These are phyloP conservation scores for Mortierella sp. DNA, from an alignment of 371 early-diverging fungal genomes.

Conservation along the genomic window DNA sequence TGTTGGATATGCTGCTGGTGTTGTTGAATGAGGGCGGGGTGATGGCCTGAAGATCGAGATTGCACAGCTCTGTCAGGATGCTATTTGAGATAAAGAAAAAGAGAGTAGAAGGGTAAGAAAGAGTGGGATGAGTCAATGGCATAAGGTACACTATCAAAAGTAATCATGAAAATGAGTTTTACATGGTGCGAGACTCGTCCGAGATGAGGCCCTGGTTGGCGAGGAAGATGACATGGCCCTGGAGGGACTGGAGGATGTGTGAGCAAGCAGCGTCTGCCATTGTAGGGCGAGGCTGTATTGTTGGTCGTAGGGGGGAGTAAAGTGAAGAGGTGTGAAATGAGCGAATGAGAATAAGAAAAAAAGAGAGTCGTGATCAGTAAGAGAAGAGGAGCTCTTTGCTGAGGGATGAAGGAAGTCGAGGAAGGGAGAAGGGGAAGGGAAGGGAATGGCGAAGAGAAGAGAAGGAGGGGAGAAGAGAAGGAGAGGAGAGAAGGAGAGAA, in stretches of 20 bases:
- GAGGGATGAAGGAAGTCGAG: too few relatives aligned
- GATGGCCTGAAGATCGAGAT: slow-evolving; percentile 33
- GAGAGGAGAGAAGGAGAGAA: background rate
- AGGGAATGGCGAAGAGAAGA: background rate
- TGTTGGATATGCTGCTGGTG: background rate
- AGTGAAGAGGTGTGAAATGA: background rate
- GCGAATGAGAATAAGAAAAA: background rate
- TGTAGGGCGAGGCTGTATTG: slow-evolving; percentile 8
- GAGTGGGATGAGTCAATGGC: background rate
- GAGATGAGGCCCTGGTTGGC: slow-evolving; percentile 48
- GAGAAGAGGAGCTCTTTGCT: background rate
- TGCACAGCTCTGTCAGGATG: slow-evolving; percentile 42
- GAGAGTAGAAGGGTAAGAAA: background rate
- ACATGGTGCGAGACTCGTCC: slow-evolving; percentile 53
- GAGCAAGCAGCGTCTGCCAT: slow-evolving; percentile 53
- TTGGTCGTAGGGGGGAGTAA: background rate
- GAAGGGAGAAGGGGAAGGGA: background rate
- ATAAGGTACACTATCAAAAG: background rate
- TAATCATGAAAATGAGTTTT: background rate
- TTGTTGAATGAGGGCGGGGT: background rate
- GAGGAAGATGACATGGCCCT: slow-evolving; percentile 49
- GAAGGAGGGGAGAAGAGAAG: background rate
- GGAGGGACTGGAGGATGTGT: slow-evolving; percentile 52
- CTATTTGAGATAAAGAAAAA: slow-evolving; percentile 6
- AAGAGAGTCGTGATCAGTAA: background rate